A percentile compares a stretch with the other conserved stretches of the same genome.
phyloP scores from a whole-genome alignment of 83 land plant species.

The Diphasiastrum complanatum region DNA sequence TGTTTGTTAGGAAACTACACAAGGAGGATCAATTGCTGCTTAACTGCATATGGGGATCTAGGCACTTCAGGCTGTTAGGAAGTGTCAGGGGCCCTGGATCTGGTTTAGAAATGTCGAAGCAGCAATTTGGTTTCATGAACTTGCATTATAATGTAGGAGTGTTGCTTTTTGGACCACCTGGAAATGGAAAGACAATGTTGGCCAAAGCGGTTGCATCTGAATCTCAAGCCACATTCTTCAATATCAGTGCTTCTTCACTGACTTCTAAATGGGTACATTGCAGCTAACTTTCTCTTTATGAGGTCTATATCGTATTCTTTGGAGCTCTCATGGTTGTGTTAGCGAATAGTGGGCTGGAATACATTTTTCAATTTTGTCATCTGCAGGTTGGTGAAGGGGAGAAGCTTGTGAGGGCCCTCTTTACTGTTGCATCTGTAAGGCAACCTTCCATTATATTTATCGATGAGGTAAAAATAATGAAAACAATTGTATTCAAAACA shows the following conservation, averaged over 20 bases:
- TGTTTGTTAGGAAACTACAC: too few species aligned
- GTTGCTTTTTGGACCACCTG: conserved; percentile 97
- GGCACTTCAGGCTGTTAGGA: too few species aligned
- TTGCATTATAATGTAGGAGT: conserved; percentile 57
- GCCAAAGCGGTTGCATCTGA: conserved; percentile 98
- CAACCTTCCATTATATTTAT: conserved; percentile 94
- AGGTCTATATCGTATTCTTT: not conserved
- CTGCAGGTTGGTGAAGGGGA: conserved; percentile 90
- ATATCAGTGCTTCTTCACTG: conserved; percentile 83
- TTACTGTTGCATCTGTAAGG: conserved; percentile 76
- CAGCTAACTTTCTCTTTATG: too few species aligned
- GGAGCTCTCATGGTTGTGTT: not conserved
- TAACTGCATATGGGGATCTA: too few species aligned
- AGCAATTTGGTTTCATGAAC: too few species aligned
- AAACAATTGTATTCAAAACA: too few species aligned
- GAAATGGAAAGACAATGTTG: conserved; percentile 97
- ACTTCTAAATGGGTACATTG: conserved; percentile 98
- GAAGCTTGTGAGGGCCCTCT: conserved; percentile 86
- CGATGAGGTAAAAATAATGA: conserved; percentile 90
- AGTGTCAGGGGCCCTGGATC: too few species aligned
- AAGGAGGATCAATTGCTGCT: too few species aligned
- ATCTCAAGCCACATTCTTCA: conserved; percentile 85
- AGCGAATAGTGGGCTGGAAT: too few species aligned
- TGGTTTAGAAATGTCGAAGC: too few species aligned
- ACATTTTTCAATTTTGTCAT: not conserved